Conservation (phyloP, 2,329 filamentous ascomycete species). For the Fusarium sp. region DNA sequence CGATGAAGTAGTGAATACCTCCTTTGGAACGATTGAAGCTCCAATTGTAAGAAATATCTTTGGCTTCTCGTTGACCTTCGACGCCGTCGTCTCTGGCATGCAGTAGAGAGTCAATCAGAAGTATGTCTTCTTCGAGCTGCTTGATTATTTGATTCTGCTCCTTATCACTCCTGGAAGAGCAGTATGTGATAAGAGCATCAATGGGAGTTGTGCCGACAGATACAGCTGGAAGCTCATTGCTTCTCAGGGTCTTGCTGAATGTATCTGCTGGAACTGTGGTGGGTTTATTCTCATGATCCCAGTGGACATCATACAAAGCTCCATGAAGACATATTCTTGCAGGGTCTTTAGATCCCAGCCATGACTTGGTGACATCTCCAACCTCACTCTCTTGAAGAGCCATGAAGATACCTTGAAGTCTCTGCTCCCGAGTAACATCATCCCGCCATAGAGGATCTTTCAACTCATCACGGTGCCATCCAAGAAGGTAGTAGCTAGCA, state of each 20-base stretch:
- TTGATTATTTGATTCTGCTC: not conserved
- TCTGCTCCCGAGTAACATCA: too few relatives aligned
- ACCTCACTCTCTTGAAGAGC: not conserved
- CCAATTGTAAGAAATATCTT: not conserved
- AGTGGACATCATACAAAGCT: not conserved
- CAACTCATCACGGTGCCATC: not conserved
- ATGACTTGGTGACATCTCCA: not conserved
- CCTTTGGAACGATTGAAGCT: not conserved
- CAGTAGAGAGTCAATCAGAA: not conserved
- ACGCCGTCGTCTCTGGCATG: not conserved
- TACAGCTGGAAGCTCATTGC: not conserved
- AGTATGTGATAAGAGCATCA: not conserved
- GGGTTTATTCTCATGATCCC: not conserved
- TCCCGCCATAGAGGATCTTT: not conserved
- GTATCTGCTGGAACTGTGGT: too few relatives aligned
- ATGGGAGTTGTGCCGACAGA: not conserved
- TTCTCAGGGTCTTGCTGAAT: too few relatives aligned
- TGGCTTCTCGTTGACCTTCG: not conserved
- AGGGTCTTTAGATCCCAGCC: not conserved
- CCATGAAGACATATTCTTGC: not conserved
- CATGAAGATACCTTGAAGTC: not conserved
- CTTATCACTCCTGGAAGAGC: rapidly evolving
- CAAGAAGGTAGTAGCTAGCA: not conserved
- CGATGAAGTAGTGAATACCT: not conserved
- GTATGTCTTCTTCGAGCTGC: not conserved